Conservation (phyloP, 192 early-diverging fungal genomes). For the Backusella macrospora region DNA sequence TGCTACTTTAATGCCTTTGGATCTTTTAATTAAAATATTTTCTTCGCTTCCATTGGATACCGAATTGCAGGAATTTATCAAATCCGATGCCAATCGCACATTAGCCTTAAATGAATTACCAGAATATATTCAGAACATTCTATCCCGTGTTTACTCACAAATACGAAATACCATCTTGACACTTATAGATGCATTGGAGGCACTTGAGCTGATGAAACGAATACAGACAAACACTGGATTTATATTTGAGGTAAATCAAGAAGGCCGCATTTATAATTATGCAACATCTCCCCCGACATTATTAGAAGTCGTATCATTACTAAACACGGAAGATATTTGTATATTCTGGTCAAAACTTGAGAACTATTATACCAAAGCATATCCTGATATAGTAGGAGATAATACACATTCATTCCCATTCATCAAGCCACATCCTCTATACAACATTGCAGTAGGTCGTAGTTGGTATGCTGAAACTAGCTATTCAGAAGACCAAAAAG, state of each 20-base stretch:
- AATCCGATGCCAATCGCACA: background rate
- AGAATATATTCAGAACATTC: background rate
- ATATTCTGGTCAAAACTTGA: background rate
- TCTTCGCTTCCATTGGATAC: background rate
- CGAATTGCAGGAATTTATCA: background rate
- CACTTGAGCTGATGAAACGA: conserved; percentile 1
- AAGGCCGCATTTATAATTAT: background rate
- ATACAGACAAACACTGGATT: background rate
- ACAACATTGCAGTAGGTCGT: background rate
- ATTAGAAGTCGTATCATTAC: background rate
- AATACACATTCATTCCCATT: background rate
- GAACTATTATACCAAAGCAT: background rate
- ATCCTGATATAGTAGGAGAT: background rate
- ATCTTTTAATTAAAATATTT: background rate
- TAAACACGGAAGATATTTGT: background rate
- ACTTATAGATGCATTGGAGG: background rate
- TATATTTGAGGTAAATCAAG: background rate
- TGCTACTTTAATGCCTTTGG: background rate
- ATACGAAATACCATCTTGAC: background rate
- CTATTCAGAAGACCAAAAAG: background rate
- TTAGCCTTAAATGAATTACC: background rate
- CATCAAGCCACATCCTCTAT: background rate
- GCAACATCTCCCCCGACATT: background rate
- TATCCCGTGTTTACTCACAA: background rate
- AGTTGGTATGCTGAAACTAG: background rate